Conservation (phyloP, 1,139 yeast species). For the Suhomyces ambrosiae region DNA sequence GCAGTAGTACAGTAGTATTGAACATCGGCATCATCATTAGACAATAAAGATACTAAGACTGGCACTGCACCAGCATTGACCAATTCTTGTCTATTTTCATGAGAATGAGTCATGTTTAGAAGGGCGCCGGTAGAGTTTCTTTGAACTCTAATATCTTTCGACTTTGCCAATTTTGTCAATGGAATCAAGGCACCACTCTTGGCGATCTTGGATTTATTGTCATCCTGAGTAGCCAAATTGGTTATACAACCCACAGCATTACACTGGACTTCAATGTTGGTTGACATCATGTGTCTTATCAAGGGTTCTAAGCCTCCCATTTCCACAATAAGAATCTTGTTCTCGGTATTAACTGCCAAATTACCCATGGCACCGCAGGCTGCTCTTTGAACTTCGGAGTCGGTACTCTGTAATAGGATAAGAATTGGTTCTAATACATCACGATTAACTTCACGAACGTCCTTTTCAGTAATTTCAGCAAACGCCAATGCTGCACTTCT, state of each 20-base stretch:
- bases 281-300: slow-evolving; percentile 95
- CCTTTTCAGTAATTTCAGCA: slow-evolving; percentile 97
- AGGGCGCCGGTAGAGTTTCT: slow-evolving; percentile 98
- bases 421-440: slow-evolving; percentile 93
- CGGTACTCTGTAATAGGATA: slow-evolving; percentile 81
- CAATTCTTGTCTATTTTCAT: slow-evolving; percentile 92
- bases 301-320: slow-evolving; percentile 98
- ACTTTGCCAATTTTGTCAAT: slow-evolving; percentile 87
- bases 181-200: slow-evolving; percentile 96
- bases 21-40: slow-evolving; percentile 91
- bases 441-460: slow-evolving; percentile 84
- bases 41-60: slow-evolving; percentile 83
- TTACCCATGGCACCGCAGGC: slow-evolving; percentile 99
- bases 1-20: slow-evolving; percentile 99
- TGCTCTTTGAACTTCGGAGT: slow-evolving; percentile 94
- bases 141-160: slow-evolving; percentile 93
- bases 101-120: slow-evolving; percentile 96
- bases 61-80: slow-evolving; percentile 99
- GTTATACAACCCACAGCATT: slow-evolving; percentile 99
- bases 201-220: slow-evolving; percentile 93
- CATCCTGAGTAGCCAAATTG: slow-evolving; percentile 97
- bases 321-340: slow-evolving; percentile 88
- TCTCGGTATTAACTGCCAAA: slow-evolving; percentile 93
- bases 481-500: slow-evolving; percentile 98
- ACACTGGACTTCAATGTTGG: slow-evolving; percentile 97